Base-by-base conservation (phyloP, 352 stramenopile species). In the Globisporangium perplexum region DNA sequence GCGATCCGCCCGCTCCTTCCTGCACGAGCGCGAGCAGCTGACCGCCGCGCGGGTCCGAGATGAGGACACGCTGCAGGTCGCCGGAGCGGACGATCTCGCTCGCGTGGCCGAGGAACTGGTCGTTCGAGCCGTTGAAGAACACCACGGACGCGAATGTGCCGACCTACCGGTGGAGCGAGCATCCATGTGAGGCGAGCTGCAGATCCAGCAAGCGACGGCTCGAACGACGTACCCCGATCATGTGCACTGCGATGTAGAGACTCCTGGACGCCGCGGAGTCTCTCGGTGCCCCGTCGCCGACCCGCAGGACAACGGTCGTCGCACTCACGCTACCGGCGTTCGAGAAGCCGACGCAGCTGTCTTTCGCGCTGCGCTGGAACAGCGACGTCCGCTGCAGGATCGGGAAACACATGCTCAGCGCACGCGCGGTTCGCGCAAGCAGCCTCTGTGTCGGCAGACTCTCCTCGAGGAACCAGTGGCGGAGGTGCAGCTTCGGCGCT, bases 211-310 rank as follows among this genome's bases (percentile, higher is more conserved):
- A 18, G 18, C 33, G 33, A 14, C 33, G 33, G 1, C 8, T 14
- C 30, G 12, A 6, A 30, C 22, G 42, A 24, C 63, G 68, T 59
- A 82, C 74, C 7, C 56, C 31, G 12, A 80, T 36, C 71, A 80
- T 71, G 12, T 60, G 62, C 4, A 82, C 48, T 28, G 67, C 69
- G 5, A 85, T 50, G 50, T 71, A 62, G 20, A 63, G 30, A 23
- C 20, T 8, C 17, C 7, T 24, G 26, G 53, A 5, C 28, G 45
- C 18, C 4, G 53, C 20, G 5, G 36, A 11, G 41, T 46, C 20
- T 31, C 23, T 3, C 18, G 18, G 3, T 12, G 31, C 14, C 7
- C 6, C 22, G 6, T 7, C n/a, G n/a, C 33, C 41, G 17, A 63
- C 22, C 0, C 43, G 57, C 11, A 66, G 47, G 14, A 61, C 53